These are phyloP conservation scores for Trypanosomatidae sp. DNA, from an alignment of 208 protist genomes.

Conservation along the genomic window DNA sequence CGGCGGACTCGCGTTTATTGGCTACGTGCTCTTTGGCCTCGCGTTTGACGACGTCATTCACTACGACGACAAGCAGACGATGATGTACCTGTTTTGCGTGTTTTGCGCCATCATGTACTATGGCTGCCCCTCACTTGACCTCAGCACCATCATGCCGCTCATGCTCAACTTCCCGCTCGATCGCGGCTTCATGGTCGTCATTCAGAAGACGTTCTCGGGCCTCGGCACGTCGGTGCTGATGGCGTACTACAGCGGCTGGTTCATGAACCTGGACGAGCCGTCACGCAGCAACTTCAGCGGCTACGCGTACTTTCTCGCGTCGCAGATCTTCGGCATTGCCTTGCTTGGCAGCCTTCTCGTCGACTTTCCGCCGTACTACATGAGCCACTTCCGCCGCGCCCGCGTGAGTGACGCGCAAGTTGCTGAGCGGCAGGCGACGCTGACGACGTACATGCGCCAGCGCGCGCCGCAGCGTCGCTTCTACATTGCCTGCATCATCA, in stretches of 20 bases:
- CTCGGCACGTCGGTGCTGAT: constrained; percentile 65
- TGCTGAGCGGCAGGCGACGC: constrained; percentile 20
- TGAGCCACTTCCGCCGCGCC: constrained; percentile 22
- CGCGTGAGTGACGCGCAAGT: constrained; percentile 19
- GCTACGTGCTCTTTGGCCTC: constrained; percentile 50
- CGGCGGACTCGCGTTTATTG: constrained; percentile 24
- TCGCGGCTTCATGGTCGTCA: constrained; percentile 57
- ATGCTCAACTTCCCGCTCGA: constrained; percentile 73
- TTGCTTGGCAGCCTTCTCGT: constrained; percentile 25
- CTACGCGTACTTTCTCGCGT: constrained; percentile 45
- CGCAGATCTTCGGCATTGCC: constrained; percentile 17
- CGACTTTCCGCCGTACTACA: constrained; percentile 45
- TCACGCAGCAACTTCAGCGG: constrained; percentile 28
- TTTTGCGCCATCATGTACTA: constrained; percentile 56
- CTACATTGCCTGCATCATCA: constrained; percentile 26
- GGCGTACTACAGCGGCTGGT: constrained; percentile 72
- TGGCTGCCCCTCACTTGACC: constrained; percentile 44
- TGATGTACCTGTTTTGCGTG: constrained; percentile 35
- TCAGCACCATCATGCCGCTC: constrained; percentile 51
- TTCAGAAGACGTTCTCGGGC: constrained; percentile 71
- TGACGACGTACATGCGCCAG: constrained; percentile 33
- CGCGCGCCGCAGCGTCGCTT: constrained; percentile 24
- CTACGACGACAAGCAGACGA: constrained; percentile 12
- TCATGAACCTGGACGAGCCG: constrained; percentile 10
- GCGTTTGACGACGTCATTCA: constrained; percentile 39